Evolutionary conservation across 2,329 filamentous ascomycete species (phyloP).

Genomic region (Pseudocercospora musae): DNA sequence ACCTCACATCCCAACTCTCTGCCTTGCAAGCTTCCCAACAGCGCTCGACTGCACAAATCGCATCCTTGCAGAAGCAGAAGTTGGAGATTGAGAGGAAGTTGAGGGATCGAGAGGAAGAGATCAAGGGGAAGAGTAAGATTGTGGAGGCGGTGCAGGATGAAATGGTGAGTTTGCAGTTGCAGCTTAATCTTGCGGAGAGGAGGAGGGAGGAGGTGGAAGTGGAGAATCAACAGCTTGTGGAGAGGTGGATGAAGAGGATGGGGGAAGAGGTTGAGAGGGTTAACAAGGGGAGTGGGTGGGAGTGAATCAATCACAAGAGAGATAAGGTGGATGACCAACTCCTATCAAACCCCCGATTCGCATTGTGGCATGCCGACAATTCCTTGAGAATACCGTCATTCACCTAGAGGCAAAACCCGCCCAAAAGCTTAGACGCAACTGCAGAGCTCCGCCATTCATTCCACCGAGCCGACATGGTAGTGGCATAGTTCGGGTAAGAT

Average conservation of each 20-base stretch:
- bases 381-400: too few species aligned
- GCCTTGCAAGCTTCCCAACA: conserved; percentile 59
- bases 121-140: conserved; percentile 77
- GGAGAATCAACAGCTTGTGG: conserved; percentile 86
- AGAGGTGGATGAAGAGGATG: conserved; percentile 88
- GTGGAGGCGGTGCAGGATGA: conserved; percentile 90
- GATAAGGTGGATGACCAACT: too few species aligned
- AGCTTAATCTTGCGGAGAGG: conserved; percentile 82
- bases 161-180: conserved; percentile 79
- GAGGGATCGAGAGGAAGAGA: conserved; percentile 79
- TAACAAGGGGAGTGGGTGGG: conserved; percentile 55
- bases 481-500: too few species aligned
- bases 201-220: conserved; percentile 66
- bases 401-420: too few species aligned
- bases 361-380: too few species aligned
- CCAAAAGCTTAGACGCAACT: too few species aligned
- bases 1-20: conserved; percentile 61
- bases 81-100: conserved; percentile 62
- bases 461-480: too few species aligned
- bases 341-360: too few species aligned
- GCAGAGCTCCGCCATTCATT: too few species aligned
- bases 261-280: conserved; percentile 81
- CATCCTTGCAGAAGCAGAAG: conserved; percentile 61
- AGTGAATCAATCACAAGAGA: too few species aligned
- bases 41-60: conserved; percentile 60